These are phyloP conservation scores for Phylloporus sp. DNA, from an alignment of 768 basidiomycete species.

Conservation along the genomic window DNA sequence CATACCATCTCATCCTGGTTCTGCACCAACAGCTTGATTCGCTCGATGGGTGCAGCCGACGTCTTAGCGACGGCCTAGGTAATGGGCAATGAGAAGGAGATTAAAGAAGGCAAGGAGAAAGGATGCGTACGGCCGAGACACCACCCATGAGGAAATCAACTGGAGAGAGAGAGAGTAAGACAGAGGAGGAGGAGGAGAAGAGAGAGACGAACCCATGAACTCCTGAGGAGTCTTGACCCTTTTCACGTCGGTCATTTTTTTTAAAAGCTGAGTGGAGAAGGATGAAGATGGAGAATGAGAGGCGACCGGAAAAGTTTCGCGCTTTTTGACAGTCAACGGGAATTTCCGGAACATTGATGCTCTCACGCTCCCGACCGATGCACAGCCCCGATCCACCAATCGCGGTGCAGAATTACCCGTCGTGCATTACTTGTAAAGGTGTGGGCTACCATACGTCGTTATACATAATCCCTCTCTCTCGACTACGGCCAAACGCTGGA, in stretches of 20 bases:
- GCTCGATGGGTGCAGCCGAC: conserved; percentile 98
- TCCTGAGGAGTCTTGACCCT: conserved; percentile 89
- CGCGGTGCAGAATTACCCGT: conserved; percentile 8
- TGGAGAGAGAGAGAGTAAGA: conserved; percentile 29
- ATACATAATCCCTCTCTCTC: conserved; percentile 14
- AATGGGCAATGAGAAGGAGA: conserved; percentile 18
- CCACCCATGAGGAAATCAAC: conserved; percentile 97
- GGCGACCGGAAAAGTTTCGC: conserved; percentile 46
- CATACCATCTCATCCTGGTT: conserved; percentile 99
- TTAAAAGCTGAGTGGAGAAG: conserved; percentile 46
- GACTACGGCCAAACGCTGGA: conserved; percentile 27
- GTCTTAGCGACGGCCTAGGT: conserved; percentile 95
- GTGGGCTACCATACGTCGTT: conserved; percentile 14
- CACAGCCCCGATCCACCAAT: conserved; percentile 10
- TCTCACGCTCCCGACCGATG: conserved; percentile 29
- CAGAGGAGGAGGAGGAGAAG: background rate
- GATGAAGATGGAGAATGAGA: conserved; percentile 41
- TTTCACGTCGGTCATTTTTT: conserved; percentile 78
- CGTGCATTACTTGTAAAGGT: conserved; percentile 15
- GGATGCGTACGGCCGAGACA: conserved; percentile 73
- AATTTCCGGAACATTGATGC: conserved; percentile 24
- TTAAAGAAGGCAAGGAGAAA: background rate
- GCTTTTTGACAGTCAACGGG: conserved; percentile 34
- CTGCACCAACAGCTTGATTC: conserved; percentile 97
- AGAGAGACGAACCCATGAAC: conserved; percentile 59